phyloP scores from a whole-genome alignment of 345 rosid genomes.

The Hibiscus mutabilis region DNA sequence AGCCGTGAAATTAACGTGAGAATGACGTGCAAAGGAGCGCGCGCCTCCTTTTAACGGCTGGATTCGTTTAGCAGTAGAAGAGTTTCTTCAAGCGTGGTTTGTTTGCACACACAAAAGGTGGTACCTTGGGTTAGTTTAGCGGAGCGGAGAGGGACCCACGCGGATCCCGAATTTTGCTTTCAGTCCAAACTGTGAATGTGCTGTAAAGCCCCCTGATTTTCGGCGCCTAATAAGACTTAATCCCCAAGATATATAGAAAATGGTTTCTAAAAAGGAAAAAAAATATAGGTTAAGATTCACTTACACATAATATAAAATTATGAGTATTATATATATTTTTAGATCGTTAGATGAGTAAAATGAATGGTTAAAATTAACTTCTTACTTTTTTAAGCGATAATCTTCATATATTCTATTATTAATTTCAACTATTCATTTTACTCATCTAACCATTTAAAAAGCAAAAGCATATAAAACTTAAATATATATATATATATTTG shows the following conservation, averaged over 20 bases:
- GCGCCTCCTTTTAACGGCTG: slow-evolving; percentile 23
- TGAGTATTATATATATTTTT: too few relatives aligned
- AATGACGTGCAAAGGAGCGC: slow-evolving; percentile 16
- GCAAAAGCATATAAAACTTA: too few relatives aligned
- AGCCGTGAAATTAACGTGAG: slow-evolving; percentile 10
- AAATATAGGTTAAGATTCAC: too few relatives aligned
- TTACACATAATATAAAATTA: too few relatives aligned
- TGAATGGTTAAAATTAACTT: too few relatives aligned
- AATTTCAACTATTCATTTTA: too few relatives aligned
- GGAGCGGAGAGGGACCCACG: neutral
- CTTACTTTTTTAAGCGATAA: too few relatives aligned
- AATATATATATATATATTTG: too few relatives aligned
- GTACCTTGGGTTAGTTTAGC: neutral
- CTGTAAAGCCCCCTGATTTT: neutral
- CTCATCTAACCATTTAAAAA: too few relatives aligned
- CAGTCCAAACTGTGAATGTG: slow-evolving; percentile 9
- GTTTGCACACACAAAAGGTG: neutral
- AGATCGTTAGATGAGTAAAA: too few relatives aligned
- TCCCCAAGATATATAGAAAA: neutral
- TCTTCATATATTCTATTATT: too few relatives aligned
- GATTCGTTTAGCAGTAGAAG: neutral
- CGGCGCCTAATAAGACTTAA: neutral
- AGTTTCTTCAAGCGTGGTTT: neutral
- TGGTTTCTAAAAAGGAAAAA: too few relatives aligned
- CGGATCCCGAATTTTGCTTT: neutral